phyloP scores from a whole-genome alignment of 352 stramenopile genomes.

The Lagenidium sp. region DNA sequence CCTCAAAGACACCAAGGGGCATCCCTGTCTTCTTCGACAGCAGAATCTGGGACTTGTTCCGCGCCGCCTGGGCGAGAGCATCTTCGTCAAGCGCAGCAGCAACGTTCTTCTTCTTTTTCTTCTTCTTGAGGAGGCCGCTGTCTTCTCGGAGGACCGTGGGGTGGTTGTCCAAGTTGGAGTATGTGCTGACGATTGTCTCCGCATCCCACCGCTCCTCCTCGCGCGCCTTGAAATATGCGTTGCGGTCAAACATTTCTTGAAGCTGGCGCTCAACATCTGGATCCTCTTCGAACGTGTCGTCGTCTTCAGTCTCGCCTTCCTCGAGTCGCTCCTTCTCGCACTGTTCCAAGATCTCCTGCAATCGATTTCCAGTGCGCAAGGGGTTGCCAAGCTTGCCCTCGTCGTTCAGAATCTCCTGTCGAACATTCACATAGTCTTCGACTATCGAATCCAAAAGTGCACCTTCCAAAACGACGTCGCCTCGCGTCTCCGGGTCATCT shows the following conservation, averaged over 20 bases:
- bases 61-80: constrained; percentile 11
- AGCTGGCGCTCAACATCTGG: constrained; percentile 27
- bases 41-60: constrained; percentile 66
- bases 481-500: constrained; percentile 59
- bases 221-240: constrained; percentile 52
- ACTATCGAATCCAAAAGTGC: constrained; percentile 60
- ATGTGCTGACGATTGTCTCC: constrained; percentile 97
- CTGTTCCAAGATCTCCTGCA: constrained; percentile 70
- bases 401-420: constrained; percentile 61
- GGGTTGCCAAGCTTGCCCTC: constrained; percentile 77
- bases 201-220: constrained; percentile 91
- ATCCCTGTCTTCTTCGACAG: constrained; percentile 94
- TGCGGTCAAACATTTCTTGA: constrained; percentile 39
- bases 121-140: constrained; percentile 32
- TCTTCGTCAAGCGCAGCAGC: constrained; percentile 11
- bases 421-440: constrained; percentile 59
- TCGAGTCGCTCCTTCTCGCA: constrained; percentile 47
- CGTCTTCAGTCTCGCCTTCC: constrained; percentile 52
- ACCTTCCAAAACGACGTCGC: constrained; percentile 60
- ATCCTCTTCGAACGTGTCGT: constrained; percentile 23
- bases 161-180: constrained; percentile 98
- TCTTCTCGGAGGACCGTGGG: constrained; percentile 87
- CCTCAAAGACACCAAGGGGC: constrained; percentile 87
- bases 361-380: constrained; percentile 45
- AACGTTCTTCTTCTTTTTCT: constrained; percentile 71